phyloP scores from a whole-genome alignment of 768 basidiomycete genomes.

The Mycena vulgaris region DNA sequence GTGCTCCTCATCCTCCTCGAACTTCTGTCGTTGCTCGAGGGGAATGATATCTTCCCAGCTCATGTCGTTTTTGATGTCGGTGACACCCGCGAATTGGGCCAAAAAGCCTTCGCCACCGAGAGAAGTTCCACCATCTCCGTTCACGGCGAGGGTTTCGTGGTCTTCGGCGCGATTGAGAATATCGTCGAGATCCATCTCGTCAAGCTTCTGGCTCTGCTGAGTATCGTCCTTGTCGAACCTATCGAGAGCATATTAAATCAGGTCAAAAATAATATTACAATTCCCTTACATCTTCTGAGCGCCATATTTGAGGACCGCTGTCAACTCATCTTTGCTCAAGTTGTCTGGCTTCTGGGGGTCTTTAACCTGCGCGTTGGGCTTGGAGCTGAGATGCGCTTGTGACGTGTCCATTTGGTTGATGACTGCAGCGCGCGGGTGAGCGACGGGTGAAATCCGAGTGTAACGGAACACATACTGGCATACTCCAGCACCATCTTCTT shows the following conservation, averaged over 20 bases:
- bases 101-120: constrained; percentile 99
- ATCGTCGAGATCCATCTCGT: constrained; percentile 99
- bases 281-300: constrained; percentile 92
- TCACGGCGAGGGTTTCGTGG: constrained; percentile 92
- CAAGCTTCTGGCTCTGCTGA: constrained; percentile 94
- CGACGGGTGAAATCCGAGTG: neutral
- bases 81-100: constrained; percentile 94
- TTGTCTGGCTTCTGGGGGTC: constrained; percentile 84
- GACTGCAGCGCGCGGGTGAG: constrained; percentile 66
- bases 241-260: constrained; percentile 14
- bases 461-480: constrained; percentile 83
- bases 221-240: constrained; percentile 98
- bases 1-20: constrained; percentile 83
- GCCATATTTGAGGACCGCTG: constrained; percentile 98
- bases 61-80: constrained; percentile 99
- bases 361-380: constrained; percentile 70
- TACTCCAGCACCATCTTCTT: constrained; percentile 99
- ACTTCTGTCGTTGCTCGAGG: constrained; percentile 87
- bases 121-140: constrained; percentile 89
- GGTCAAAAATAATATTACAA: neutral
- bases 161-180: constrained; percentile 97
- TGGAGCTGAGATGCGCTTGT: constrained; percentile 93
- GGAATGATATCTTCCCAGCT: constrained; percentile 99
- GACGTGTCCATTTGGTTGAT: constrained; percentile 99
- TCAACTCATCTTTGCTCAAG: constrained; percentile 95